A percentile compares a stretch with the other conserved stretches of the same genome.
Conservation (phyloP, 208 protist genomes). For the Trypanosoma brucei region DNA sequence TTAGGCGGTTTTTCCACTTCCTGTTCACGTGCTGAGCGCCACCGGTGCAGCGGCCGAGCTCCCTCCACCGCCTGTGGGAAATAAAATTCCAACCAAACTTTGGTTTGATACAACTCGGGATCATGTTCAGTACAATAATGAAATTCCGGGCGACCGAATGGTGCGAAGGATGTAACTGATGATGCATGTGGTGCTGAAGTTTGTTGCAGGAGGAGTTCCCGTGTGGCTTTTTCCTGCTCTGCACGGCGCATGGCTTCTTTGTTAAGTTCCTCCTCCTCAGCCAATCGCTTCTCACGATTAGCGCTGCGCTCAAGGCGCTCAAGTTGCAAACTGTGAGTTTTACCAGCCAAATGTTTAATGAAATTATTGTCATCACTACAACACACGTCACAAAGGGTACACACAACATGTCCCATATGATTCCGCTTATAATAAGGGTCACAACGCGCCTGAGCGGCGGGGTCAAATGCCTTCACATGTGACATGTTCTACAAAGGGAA, state of each 20-base stretch:
- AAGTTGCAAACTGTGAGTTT: slow-evolving; percentile 67
- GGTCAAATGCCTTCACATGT: slow-evolving; percentile 47
- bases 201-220: slow-evolving; percentile 30
- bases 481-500: slow-evolving; percentile 12
- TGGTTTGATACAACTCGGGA: slow-evolving; percentile 45
- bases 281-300: slow-evolving; percentile 40
- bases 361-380: slow-evolving; percentile 83
- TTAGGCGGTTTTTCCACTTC: slow-evolving; percentile 47
- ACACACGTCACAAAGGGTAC: slow-evolving; percentile 73
- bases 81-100: slow-evolving; percentile 77
- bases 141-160: slow-evolving; percentile 57
- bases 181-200: not conserved
- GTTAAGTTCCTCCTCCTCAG: slow-evolving; percentile 59
- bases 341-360: slow-evolving; percentile 68
- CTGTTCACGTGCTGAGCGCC: slow-evolving; percentile 79
- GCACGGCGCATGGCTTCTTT: slow-evolving; percentile 35
- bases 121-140: slow-evolving; percentile 74
- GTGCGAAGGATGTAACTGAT: slow-evolving; percentile 19
- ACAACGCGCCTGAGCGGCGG: slow-evolving; percentile 39
- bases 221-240: slow-evolving; percentile 36
- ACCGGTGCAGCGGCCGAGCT: slow-evolving; percentile 73
- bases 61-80: slow-evolving; percentile 54
- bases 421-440: slow-evolving; percentile 81
- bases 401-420: slow-evolving; percentile 77
- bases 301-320: slow-evolving; percentile 58